Evolutionary conservation across 2,329 filamentous ascomycete species (phyloP), one percentile per base, ranked within the genome.

Genomic region (Trichoderma pleuroti): DNA sequence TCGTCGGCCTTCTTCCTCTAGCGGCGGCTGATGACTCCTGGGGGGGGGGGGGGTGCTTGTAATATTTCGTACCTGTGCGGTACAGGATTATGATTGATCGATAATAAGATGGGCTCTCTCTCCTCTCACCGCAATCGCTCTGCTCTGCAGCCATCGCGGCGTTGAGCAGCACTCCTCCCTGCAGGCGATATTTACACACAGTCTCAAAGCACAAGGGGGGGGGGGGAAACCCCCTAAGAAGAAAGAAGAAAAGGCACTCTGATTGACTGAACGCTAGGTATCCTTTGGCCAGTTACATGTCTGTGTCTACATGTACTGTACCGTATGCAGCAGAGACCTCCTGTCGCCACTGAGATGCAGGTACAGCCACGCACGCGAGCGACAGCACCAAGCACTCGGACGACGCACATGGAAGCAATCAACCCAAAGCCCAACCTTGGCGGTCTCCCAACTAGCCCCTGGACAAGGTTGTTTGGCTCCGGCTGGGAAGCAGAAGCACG

Each of bases 301-400:
- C 49, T 21, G 42, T 59, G 16, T 11, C 30, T 46, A n/a, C n/a
- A n/a, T n/a, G n/a, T n/a, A 14, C 59, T n/a, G 26, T 28, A 28
- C 56, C n/a, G 24, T n/a, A 54, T 42, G 39, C 39, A 39, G 28
- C 39, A 54, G 32, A 61, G 28, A 46, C 16, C 65, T 60, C 60
- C 36, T 28, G 18, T 56, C 36, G 52, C 68, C 30, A 28, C 52
- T 12, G 28, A 67, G 36, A 68, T 56, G 69, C 69, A 71, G 69
- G 69, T 71, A 71, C 69, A 39, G 49, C 30, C 57, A 69, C 32
- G 54, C 69, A 71, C 69, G 54, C 69, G 69, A 71, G 69, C 63
- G 52, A 56, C 56, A 49, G 24, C 26, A 28, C 61, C 28, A 49
- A 26, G 36, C 42, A 39, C 36, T 63, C 61, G 32, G n/a, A 32